Conservation (phyloP, 805 yeast genomes). For the Nakazawaea laoshanensis region DNA sequence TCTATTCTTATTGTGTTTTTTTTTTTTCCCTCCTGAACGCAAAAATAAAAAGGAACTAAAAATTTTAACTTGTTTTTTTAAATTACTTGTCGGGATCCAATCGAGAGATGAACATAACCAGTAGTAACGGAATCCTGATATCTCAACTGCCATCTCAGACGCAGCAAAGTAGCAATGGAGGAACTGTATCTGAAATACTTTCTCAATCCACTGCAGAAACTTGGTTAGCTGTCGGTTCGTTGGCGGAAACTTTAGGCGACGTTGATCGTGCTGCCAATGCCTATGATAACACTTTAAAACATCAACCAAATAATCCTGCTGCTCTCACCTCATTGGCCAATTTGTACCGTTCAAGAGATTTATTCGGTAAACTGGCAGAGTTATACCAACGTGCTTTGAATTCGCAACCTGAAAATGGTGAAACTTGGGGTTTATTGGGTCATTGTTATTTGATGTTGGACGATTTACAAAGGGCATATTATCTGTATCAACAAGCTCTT, state of each 20-base stretch:
- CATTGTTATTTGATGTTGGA: conserved; percentile 97
- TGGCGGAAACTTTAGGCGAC: conserved; percentile 86
- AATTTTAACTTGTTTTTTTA: too few relatives aligned
- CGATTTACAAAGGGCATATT: conserved; percentile 90
- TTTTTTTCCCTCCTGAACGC: too few relatives aligned
- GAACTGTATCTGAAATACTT: conserved; percentile 12
- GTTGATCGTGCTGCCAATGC: conserved; percentile 84
- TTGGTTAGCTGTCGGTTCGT: conserved; percentile 82
- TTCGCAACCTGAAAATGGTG: conserved; percentile 82
- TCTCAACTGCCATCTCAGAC: too few relatives aligned
- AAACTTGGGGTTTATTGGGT: conserved; percentile 94
- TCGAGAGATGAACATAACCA: too few relatives aligned
- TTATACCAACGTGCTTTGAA: conserved; percentile 81
- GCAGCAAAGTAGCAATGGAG: background rate
- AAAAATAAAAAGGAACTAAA: too few relatives aligned
- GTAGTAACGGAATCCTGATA: too few relatives aligned
- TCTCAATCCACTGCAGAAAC: conserved; percentile 63
- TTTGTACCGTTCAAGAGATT: conserved; percentile 80
- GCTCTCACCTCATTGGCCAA: conserved; percentile 83
- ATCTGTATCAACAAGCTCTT: conserved; percentile 93
- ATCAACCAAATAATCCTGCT: conserved; percentile 78
- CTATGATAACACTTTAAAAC: conserved; percentile 80
- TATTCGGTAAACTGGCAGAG: conserved; percentile 91
- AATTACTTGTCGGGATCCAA: too few relatives aligned
- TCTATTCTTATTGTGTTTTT: too few relatives aligned